A percentile compares a stretch with the other conserved stretches of the same genome.
phyloP scores from a whole-genome alignment of 495 filamentous ascomycete species.

The Neurospora sp. region DNA sequence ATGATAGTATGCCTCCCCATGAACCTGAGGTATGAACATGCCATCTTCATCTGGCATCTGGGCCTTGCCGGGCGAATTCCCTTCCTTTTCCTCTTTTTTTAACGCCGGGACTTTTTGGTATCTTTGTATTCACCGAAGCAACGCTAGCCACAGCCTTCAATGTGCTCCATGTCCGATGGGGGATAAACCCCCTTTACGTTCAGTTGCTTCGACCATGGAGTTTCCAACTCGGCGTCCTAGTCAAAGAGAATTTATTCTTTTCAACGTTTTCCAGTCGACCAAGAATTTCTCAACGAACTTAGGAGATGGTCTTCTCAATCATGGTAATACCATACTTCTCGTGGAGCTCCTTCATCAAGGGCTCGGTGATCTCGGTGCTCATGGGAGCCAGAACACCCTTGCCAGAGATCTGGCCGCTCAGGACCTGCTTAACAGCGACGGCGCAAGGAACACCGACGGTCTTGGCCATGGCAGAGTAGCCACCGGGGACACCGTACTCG shows the following conservation, averaged over 20 bases:
- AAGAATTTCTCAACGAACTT: background rate
- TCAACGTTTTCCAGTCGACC: background rate
- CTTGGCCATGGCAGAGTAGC: slow-evolving; percentile 88
- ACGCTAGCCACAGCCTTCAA: background rate
- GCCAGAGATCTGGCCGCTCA: slow-evolving; percentile 68
- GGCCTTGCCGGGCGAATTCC: background rate
- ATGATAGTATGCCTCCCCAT: background rate
- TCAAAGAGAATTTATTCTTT: background rate
- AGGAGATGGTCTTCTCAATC: slow-evolving; percentile 28
- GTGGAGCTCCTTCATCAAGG: slow-evolving; percentile 52
- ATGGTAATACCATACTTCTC: slow-evolving; percentile 26
- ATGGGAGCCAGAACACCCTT: slow-evolving; percentile 80
- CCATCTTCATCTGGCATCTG: background rate
- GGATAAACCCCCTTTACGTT: background rate
- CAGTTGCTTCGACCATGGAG: background rate
- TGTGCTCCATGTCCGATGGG: background rate
- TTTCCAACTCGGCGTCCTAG: background rate
- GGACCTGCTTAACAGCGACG: slow-evolving; percentile 66
- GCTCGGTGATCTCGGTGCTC: slow-evolving; percentile 57
- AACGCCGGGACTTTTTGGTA: background rate
- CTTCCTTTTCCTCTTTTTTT: background rate
- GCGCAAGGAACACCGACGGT: slow-evolving; percentile 28
- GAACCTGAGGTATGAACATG: background rate
- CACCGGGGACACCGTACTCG: slow-evolving; percentile 75
- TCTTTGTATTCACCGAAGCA: background rate